Conservation (phyloP, 148 eudicot species). For the Rhododendron ferrugineum region DNA sequence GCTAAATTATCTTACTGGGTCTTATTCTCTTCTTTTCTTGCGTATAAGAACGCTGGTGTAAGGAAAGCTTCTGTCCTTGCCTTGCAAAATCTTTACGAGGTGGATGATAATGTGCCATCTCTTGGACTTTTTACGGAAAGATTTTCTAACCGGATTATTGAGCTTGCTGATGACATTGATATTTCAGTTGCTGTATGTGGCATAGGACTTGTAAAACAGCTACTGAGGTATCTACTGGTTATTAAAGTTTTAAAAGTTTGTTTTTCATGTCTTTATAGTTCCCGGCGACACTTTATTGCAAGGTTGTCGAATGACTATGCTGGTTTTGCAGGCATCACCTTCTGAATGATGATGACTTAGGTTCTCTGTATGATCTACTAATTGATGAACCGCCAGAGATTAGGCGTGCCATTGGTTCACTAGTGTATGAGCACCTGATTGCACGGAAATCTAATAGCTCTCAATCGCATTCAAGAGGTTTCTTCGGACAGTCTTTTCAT, state of each 20-base stretch:
- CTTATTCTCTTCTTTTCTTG: constrained; percentile 6
- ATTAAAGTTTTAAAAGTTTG: background rate
- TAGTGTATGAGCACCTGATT: constrained; percentile 94
- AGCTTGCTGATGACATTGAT: constrained; percentile 96
- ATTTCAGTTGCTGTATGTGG: constrained; percentile 92
- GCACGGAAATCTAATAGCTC: constrained; percentile 72
- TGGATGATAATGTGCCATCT: constrained; percentile 93
- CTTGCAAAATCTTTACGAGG: constrained; percentile 87
- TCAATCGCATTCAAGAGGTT: constrained; percentile 65
- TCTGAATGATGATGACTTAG: constrained; percentile 80
- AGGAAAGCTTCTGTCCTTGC: constrained; percentile 85
- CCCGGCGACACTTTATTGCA: background rate
- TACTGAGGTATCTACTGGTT: constrained; percentile 52
- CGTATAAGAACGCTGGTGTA: constrained; percentile 76
- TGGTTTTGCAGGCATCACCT: constrained; percentile 78
- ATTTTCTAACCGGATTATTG: constrained; percentile 88
- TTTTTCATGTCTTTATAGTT: background rate
- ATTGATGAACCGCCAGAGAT: constrained; percentile 97
- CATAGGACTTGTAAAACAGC: constrained; percentile 86
- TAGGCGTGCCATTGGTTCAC: constrained; percentile 92
- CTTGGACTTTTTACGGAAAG: constrained; percentile 94
- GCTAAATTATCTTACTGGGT: constrained; percentile 8
- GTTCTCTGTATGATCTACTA: constrained; percentile 85
- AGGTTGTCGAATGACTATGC: background rate
- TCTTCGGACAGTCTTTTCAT: background rate